Percentiles rank a stretch among this genome's conserved stretches.
Conservation (phyloP, 2,329 filamentous ascomycete genomes). For the Hypoxylon sp. region DNA sequence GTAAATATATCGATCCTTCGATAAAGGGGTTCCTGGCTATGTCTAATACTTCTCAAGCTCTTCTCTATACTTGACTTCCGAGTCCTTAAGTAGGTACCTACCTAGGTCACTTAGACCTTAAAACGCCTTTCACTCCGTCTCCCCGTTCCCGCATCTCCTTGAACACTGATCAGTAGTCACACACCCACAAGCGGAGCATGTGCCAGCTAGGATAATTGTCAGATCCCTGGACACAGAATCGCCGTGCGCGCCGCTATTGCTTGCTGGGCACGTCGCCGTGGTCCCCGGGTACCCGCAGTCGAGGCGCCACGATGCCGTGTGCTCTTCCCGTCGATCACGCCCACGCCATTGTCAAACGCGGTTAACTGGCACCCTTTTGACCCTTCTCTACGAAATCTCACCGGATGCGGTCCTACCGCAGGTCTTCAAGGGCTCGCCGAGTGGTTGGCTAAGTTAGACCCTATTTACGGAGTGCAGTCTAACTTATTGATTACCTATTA, state of each 20-base stretch:
- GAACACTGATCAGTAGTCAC: constrained; percentile 40
- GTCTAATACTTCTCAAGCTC: neutral
- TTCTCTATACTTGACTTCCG: neutral
- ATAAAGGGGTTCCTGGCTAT: neutral
- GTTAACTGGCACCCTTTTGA: neutral
- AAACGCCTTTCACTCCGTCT: neutral
- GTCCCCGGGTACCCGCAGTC: constrained; percentile 47
- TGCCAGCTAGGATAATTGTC: constrained; percentile 48
- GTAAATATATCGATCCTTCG: neutral
- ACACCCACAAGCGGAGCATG: constrained; percentile 47
- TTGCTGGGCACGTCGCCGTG: constrained; percentile 46
- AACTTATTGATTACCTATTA: constrained; percentile 23
- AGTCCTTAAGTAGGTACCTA: neutral
- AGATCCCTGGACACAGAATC: constrained; percentile 47
- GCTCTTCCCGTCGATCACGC: constrained; percentile 6
- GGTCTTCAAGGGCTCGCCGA: constrained; percentile 21
- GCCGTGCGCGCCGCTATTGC: constrained; percentile 48
- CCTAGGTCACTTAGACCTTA: neutral
- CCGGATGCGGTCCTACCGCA: constrained; percentile 32
- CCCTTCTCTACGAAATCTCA: constrained; percentile 20
- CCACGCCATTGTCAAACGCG: neutral
- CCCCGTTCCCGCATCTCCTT: constrained; percentile 38
- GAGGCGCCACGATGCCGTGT: constrained; percentile 40
- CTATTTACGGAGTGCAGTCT: constrained; percentile 10
- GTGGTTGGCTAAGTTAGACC: constrained; percentile 35